These are phyloP conservation scores for Apiotrichum gracile DNA, from an alignment of 1,284 basidiomycete genomes.

Conservation along the genomic window DNA sequence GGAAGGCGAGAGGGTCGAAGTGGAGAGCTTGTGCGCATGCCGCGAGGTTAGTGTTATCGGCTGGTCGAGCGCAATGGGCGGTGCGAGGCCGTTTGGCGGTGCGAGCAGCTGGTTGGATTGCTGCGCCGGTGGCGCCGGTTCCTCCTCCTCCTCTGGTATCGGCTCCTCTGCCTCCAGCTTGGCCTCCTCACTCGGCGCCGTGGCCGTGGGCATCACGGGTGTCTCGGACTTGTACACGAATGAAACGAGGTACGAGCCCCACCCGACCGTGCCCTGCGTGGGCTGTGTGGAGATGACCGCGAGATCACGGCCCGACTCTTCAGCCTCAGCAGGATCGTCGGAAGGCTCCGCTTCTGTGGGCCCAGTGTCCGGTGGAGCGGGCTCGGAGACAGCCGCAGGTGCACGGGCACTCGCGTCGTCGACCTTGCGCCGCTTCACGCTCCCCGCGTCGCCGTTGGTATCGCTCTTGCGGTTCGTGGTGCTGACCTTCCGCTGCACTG, in stretches of 20 bases:
- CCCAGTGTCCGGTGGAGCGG: no score
- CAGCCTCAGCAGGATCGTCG: no score
- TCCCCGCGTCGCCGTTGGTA: background rate
- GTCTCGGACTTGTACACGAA: constrained; percentile 17
- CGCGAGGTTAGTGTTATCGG: background rate
- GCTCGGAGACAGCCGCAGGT: background rate
- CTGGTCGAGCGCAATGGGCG: background rate
- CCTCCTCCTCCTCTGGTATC: background rate
- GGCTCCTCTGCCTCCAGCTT: background rate
- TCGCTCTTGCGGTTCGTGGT: background rate
- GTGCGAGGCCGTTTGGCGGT: background rate
- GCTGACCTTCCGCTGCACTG: background rate
- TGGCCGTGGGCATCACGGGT: background rate
- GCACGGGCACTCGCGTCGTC: background rate
- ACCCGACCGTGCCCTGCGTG: constrained; percentile 9
- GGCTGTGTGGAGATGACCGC: no score
- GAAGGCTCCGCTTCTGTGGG: no score
- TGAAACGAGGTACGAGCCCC: constrained; percentile 31
- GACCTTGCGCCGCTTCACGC: constrained; percentile 5
- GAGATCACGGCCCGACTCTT: no score
- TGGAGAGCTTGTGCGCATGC: background rate
- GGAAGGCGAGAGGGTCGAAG: background rate
- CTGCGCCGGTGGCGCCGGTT: background rate
- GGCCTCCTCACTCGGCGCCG: background rate
- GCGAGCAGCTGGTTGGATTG: background rate